These are phyloP conservation scores for Marasmius fiardii DNA, from an alignment of 1,284 basidiomycete genomes.

Conservation along the genomic window DNA sequence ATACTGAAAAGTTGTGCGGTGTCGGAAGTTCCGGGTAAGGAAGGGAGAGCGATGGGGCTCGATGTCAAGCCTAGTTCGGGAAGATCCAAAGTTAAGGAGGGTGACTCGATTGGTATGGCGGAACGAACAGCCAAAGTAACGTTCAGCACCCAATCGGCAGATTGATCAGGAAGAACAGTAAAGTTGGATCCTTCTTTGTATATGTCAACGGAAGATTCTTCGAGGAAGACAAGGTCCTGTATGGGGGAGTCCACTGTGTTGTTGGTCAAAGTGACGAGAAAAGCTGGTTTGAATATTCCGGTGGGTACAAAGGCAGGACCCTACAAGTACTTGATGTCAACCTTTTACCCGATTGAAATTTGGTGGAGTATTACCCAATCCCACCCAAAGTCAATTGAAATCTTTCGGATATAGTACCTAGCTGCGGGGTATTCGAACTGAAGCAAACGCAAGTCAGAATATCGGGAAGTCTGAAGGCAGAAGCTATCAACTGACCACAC, in stretches of 20 bases:
- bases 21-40: constrained; percentile 29
- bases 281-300: constrained; percentile 53
- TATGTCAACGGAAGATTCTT: constrained; percentile 53
- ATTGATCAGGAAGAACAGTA: constrained; percentile 34
- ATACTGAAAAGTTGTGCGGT: constrained; percentile 37
- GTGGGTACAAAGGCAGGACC: constrained; percentile 56
- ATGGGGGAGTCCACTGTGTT: constrained; percentile 17
- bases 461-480: not conserved
- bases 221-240: constrained; percentile 39
- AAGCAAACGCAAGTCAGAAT: constrained; percentile 1
- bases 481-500: constrained; percentile 15
- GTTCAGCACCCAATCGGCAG: constrained; percentile 53
- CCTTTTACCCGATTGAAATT: not conserved
- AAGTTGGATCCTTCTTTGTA: constrained; percentile 48
- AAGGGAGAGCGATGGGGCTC: constrained; percentile 21
- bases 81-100: constrained; percentile 40
- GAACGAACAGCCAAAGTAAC: constrained; percentile 51
- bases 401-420: constrained; percentile 48
- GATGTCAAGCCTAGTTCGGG: constrained; percentile 42
- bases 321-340: constrained; percentile 23
- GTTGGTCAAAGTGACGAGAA: constrained; percentile 38
- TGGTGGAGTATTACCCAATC: constrained; percentile 42
- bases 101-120: constrained; percentile 27
- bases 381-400: constrained; percentile 57
- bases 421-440: constrained; percentile 50